Evolutionary conservation across 78 protist genomes (phyloP), one percentile per base, ranked within the genome.

Genomic region (Corallochytrium limacisporum): DNA sequence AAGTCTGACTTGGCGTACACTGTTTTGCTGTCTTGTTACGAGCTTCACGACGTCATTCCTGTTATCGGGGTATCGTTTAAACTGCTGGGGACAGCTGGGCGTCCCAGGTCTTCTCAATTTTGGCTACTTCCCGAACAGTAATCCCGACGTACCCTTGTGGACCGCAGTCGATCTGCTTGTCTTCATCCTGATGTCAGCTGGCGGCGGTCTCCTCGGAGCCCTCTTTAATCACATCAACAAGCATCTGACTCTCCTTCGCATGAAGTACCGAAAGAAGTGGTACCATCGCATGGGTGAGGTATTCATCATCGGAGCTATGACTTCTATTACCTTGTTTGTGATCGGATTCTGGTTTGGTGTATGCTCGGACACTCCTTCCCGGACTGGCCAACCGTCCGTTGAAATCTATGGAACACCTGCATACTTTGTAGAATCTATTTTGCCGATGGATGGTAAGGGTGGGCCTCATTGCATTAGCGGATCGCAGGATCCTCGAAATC

Each of bases 141-240:
- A 63, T 12, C 28, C 37, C 28, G 62, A 63, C 55, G 69, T 26
- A 35, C 15, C 4, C 16, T 1, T 26, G 29, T 18, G 57, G 15
- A 36, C 18, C 49, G 63, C 46, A 42, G 51, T 31, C 48, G 85
- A 80, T 9, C n/a, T 87, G 36, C 76, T 78, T 10, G 35, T 80
- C 20, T 83, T 87, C 22, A 29, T 65, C 24, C 5, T 71, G n/a
- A 46, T 87, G 69, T 89, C 87, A 29, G 62, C 74, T 9, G 7
- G 57, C 42, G 89, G 90, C 20, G 93, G 93, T 0, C 48, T 83
- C 16, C 22, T 81, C n/a, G 93, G 93, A 32, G 84, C 89, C 24
- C 16, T 61, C 1, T 88, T 77, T 38, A 75, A 72, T 66, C 12
- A 35, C 22, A 2, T 74, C 68, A 63, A 73, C 71, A 3, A 12